phyloP scores from a whole-genome alignment of 2,329 filamentous ascomycete genomes.

The Paecilomyces sp. region DNA sequence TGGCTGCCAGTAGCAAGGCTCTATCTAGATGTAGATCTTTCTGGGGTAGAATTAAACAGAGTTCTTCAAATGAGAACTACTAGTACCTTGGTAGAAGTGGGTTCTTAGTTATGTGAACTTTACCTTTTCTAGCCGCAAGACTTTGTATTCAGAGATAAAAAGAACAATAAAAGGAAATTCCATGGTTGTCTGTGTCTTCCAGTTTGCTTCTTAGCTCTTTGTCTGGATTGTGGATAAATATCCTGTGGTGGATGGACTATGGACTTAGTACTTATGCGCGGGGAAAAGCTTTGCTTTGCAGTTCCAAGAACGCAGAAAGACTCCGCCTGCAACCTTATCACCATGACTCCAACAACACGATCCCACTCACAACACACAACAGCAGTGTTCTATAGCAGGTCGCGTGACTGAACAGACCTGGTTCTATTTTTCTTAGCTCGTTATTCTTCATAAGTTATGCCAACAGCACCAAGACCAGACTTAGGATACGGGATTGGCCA shows the following conservation, averaged over 20 bases:
- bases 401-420: background rate
- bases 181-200: too few relatives aligned
- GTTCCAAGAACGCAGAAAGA: background rate
- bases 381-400: background rate
- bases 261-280: background rate
- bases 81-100: too few relatives aligned
- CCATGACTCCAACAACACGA: background rate
- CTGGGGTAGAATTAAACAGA: too few relatives aligned
- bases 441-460: background rate
- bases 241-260: too few relatives aligned
- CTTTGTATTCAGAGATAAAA: too few relatives aligned
- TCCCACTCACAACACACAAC: background rate
- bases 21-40: too few relatives aligned
- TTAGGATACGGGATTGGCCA: slow-evolving; percentile 3
- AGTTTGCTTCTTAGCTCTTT: background rate
- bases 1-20: too few relatives aligned
- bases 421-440: background rate
- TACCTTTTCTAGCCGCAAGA: too few relatives aligned
- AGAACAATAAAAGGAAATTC: too few relatives aligned
- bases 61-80: too few relatives aligned
- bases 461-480: slow-evolving; percentile 1
- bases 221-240: background rate
- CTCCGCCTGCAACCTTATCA: background rate
- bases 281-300: background rate
- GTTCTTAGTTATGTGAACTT: too few relatives aligned